Evolutionary conservation across 2,329 filamentous ascomycete species (phyloP).

Genomic region (Curvularia spicifera): DNA sequence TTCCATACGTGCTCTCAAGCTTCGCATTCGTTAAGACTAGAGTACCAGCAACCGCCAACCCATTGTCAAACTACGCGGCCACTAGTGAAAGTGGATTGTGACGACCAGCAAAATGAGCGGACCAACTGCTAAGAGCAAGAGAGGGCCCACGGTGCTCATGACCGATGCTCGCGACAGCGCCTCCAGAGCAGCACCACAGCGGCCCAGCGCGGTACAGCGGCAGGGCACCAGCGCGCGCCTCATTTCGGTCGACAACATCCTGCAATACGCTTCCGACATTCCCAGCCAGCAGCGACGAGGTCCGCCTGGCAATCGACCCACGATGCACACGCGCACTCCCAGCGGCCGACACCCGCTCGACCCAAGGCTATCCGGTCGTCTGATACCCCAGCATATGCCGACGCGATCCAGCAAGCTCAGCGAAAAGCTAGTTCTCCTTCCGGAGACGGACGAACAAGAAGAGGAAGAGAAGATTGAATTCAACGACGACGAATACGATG

Average conservation of each 20-base stretch:
- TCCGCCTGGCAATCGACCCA: constrained; percentile 64
- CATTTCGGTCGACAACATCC: constrained; percentile 90
- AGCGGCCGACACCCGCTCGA: constrained; percentile 60
- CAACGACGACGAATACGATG: constrained; percentile 62
- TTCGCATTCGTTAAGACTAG: not conserved
- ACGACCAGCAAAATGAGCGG: constrained; percentile 38
- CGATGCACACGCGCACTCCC: constrained; percentile 56
- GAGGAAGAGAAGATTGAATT: constrained; percentile 62
- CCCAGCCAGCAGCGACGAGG: constrained; percentile 89
- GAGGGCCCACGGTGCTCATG: constrained; percentile 54
- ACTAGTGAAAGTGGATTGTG: constrained; percentile 16
- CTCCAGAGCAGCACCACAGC: constrained; percentile 33
- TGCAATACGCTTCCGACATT: constrained; percentile 92
- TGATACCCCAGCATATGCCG: constrained; percentile 69
- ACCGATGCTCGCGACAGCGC: constrained; percentile 62
- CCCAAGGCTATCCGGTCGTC: constrained; percentile 62
- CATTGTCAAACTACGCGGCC: constrained; percentile 10
- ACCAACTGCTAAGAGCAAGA: constrained; percentile 46
- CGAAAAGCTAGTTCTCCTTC: constrained; percentile 94
- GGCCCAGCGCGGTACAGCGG: constrained; percentile 39
- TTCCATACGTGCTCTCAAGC: not conserved
- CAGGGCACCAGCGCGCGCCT: constrained; percentile 59
- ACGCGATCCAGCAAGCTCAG: constrained; percentile 91
- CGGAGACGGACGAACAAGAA: constrained; percentile 71
- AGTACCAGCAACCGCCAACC: not conserved